Conservation (phyloP, 2,329 filamentous ascomycete species). For the Colletotrichum noveboracense region DNA sequence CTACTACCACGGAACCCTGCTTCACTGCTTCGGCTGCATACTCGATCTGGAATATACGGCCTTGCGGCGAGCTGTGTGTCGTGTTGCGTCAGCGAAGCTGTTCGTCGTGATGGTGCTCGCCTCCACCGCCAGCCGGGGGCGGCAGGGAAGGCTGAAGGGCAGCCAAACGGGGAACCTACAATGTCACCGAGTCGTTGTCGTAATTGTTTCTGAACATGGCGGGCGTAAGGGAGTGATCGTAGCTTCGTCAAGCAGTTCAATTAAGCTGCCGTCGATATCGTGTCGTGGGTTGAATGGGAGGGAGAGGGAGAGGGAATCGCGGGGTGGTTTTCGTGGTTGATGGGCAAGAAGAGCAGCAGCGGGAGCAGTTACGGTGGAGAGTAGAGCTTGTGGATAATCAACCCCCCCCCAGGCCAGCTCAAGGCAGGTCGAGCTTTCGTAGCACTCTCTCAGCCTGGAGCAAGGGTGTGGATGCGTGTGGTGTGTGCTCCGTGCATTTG, state of each 20-base stretch:
- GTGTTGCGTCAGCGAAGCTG: not conserved
- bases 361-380: conserved; percentile 2
- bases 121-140: not conserved
- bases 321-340: conserved; percentile 19
- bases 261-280: not conserved
- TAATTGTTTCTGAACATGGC: conserved; percentile 99
- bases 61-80: conserved; percentile 84
- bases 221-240: conserved; percentile 16
- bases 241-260: conserved; percentile 18
- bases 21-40: conserved; percentile 99
- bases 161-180: conserved; percentile 65
- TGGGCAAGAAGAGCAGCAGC: not conserved
- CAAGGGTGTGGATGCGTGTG: conserved; percentile 9
- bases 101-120: not conserved
- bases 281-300: not conserved
- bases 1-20: conserved; percentile 97
- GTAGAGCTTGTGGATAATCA: conserved; percentile 18
- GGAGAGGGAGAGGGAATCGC: conserved; percentile 1
- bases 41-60: conserved; percentile 99
- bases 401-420: conserved; percentile 18
- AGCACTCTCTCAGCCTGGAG: conserved; percentile 27
- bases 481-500: conserved; percentile 16
- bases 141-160: not conserved
- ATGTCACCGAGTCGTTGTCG: conserved; percentile 99
- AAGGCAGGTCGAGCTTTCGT: conserved; percentile 35